Conservation (phyloP, 768 basidiomycete species). For the Tulasnella sp. region DNA sequence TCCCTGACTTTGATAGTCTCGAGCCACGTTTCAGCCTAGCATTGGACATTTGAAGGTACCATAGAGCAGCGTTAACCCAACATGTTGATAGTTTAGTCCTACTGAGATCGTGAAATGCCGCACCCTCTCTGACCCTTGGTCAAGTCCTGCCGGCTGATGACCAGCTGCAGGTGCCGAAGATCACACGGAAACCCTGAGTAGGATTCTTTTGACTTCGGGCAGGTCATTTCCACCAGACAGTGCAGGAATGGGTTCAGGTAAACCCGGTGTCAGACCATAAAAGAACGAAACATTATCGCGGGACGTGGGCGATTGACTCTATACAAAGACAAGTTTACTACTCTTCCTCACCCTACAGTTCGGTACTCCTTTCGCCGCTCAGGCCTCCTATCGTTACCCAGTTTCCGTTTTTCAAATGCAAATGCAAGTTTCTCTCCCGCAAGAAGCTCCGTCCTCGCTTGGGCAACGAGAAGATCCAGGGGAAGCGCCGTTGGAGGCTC, state of each 20-base stretch:
- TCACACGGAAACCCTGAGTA: neutral
- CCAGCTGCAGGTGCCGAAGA: neutral
- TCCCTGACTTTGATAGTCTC: neutral
- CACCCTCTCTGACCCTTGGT: neutral
- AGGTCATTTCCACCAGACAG: too few species aligned
- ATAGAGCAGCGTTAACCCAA: neutral
- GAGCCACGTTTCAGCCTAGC: neutral
- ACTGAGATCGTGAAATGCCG: neutral
- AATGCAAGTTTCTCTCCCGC: conserved; percentile 67
- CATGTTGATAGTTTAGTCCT: neutral
- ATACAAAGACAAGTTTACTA: neutral
- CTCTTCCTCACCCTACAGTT: conserved; percentile 9
- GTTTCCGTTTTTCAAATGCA: conserved; percentile 42
- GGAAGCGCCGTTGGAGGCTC: conserved; percentile 51
- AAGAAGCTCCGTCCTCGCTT: conserved; percentile 58
- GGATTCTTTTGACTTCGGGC: neutral
- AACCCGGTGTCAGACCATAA: neutral
- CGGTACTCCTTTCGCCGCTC: conserved; percentile 1
- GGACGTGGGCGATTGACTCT: neutral
- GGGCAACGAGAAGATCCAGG: conserved; percentile 50
- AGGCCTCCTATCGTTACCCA: neutral
- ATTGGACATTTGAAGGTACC: neutral
- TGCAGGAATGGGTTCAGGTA: too few species aligned
- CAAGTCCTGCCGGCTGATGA: neutral
- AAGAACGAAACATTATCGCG: neutral